A percentile compares a stretch with the other conserved stretches of the same genome.
Evolutionary conservation across 805 yeast genomes (phyloP).

Genomic region (Phaffomyces antillensis): DNA sequence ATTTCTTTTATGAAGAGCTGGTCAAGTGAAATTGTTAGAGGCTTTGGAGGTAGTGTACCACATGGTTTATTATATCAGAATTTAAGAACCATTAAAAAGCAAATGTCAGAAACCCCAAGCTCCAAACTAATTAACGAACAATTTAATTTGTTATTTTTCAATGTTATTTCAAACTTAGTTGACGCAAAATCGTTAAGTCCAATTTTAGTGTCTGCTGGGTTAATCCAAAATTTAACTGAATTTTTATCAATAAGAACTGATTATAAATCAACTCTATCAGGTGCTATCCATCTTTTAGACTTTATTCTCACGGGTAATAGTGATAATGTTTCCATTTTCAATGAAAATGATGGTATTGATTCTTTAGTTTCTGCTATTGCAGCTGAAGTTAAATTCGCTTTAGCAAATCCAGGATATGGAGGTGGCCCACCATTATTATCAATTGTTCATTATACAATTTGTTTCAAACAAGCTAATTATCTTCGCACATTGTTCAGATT

Average conservation of each 20-base stretch:
- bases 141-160: constrained; percentile 43
- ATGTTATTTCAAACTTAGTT: constrained; percentile 54
- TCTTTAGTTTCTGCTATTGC: constrained; percentile 52
- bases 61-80: constrained; percentile 79
- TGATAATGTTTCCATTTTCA: constrained; percentile 55
- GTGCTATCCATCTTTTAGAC: constrained; percentile 48
- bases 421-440: constrained; percentile 51
- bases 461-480: constrained; percentile 53
- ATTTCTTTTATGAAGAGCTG: constrained; percentile 61
- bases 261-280: constrained; percentile 51
- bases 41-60: constrained; percentile 77
- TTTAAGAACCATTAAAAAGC: constrained; percentile 53
- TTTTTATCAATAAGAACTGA: constrained; percentile 48
- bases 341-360: constrained; percentile 58
- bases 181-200: constrained; percentile 48
- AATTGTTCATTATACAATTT: constrained; percentile 42
- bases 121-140: constrained; percentile 36
- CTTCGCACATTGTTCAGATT: constrained; percentile 57
- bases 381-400: constrained; percentile 57
- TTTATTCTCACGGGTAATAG: constrained; percentile 30
- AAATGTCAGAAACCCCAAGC: constrained; percentile 34
- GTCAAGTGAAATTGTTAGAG: constrained; percentile 70
- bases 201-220: constrained; percentile 66
- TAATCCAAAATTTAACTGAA: constrained; percentile 57
- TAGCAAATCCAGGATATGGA: constrained; percentile 50